These are phyloP conservation scores for Lepiota brunneoincarnata DNA, from an alignment of 768 basidiomycete genomes.

Conservation along the genomic window DNA sequence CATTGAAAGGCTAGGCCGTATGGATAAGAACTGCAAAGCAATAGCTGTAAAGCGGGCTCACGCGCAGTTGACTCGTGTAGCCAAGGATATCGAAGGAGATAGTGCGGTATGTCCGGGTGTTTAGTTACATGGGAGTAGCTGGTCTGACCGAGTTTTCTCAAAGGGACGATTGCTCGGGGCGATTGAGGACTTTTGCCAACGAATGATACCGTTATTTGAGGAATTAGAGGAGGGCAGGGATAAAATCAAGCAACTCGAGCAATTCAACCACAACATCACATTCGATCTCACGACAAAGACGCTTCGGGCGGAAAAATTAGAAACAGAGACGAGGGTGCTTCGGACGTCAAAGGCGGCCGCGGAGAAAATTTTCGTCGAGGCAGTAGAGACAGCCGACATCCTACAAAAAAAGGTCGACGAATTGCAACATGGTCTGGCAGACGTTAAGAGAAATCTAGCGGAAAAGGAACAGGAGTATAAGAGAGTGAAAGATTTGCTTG, in stretches of 20 bases:
- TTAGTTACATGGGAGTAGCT: too few relatives aligned
- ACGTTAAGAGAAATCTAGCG: conserved; percentile 10
- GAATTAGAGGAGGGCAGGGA: conserved; percentile 27
- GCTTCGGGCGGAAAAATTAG: conserved; percentile 14
- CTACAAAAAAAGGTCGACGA: conserved; percentile 13
- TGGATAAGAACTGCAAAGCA: conserved; percentile 6
- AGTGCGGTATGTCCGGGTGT: conserved; percentile 24
- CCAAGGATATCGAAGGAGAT: conserved; percentile 21
- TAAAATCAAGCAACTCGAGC: conserved; percentile 22
- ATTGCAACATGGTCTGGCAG: neutral
- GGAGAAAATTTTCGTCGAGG: conserved; percentile 17
- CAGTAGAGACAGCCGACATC: conserved; percentile 1
- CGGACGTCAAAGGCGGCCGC: conserved; percentile 13
- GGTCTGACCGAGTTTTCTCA: neutral
- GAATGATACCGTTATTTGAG: conserved; percentile 37
- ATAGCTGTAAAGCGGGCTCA: conserved; percentile 33
- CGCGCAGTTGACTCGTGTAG: conserved; percentile 30
- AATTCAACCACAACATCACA: neutral
- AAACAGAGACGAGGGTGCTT: conserved; percentile 5
- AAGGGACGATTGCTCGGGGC: conserved; percentile 33
- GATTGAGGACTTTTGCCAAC: conserved; percentile 36
- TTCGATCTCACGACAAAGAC: conserved; percentile 14
- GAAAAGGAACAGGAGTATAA: conserved; percentile 16
- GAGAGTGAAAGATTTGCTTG: conserved; percentile 8
- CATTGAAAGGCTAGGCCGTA: conserved; percentile 12